These are phyloP conservation scores for Dissoconium aciculare DNA, from an alignment of 2,329 filamentous ascomycete species.

Conservation along the genomic window DNA sequence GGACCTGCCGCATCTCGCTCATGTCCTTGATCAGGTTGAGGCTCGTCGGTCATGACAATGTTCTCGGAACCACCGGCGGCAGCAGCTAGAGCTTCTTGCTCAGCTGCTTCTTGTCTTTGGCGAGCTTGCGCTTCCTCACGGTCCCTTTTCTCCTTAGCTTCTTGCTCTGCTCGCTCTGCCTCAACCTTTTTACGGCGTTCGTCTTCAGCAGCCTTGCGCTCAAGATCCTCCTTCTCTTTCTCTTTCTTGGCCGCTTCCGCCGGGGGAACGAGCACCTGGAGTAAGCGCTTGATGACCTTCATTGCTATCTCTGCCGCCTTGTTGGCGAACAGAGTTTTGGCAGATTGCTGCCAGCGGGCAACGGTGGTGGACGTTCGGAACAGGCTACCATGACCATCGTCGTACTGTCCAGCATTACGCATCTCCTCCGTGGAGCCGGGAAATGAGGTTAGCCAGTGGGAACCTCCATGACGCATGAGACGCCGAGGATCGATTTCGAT, in stretches of 20 bases:
- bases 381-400: conserved; percentile 58
- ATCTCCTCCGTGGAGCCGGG: conserved; percentile 36
- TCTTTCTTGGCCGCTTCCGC: conserved; percentile 71
- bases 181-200: conserved; percentile 49
- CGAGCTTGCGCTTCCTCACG: conserved; percentile 25
- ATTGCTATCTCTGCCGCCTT: conserved; percentile 53
- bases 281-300: conserved; percentile 52
- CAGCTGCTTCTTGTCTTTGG: conserved; percentile 16
- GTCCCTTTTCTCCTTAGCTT: conserved; percentile 36
- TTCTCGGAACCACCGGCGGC: conserved; percentile 30
- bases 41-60: too few species aligned
- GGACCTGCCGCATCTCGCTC: conserved; percentile 24
- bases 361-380: conserved; percentile 60
- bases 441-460: conserved; percentile 9
- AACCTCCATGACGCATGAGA: conserved; percentile 1
- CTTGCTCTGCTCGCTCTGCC: conserved; percentile 43
- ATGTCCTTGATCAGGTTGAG: not conserved
- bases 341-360: conserved; percentile 77
- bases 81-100: conserved; percentile 20
- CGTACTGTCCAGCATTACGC: conserved; percentile 29
- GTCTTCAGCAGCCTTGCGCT: conserved; percentile 51
- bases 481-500: conserved; percentile 18
- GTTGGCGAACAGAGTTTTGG: conserved; percentile 59
- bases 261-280: conserved; percentile 62
- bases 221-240: conserved; percentile 50